Conservation (phyloP, 305 asterid species). For the Solanum hybrid region DNA sequence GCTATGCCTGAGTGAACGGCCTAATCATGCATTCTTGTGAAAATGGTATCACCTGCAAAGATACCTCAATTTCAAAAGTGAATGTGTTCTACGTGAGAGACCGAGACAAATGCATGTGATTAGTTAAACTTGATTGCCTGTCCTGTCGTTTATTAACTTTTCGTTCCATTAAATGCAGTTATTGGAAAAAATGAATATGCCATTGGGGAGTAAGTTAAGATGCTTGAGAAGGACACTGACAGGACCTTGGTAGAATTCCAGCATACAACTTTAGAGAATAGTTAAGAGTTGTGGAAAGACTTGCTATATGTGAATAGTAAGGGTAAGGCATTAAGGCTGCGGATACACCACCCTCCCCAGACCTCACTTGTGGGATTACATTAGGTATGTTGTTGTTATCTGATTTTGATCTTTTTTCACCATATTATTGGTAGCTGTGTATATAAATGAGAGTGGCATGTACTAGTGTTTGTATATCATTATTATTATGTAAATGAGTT, state of each 20-base stretch:
- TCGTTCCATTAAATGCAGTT: background rate
- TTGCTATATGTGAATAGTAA: background rate
- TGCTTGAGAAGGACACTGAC: constrained; percentile 71
- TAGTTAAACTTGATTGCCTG: background rate
- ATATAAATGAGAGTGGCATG: background rate
- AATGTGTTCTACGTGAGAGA: background rate
- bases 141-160: background rate
- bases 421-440: background rate
- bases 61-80: background rate
- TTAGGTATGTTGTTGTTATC: background rate
- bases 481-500: background rate
- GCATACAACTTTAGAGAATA: background rate
- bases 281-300: background rate
- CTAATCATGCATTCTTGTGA: background rate
- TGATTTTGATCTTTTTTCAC: background rate
- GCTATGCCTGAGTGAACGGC: background rate
- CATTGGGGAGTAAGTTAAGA: constrained; percentile 39
- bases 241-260: constrained; percentile 60
- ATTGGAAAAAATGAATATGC: constrained; percentile 32
- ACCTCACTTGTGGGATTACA: background rate
- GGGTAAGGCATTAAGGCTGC: background rate
- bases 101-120: background rate
- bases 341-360: background rate
- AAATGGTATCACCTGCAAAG: background rate
- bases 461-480: background rate